Base-by-base conservation (phyloP, 179 eudicot genomes). In the Silene vulgaris region DNA sequence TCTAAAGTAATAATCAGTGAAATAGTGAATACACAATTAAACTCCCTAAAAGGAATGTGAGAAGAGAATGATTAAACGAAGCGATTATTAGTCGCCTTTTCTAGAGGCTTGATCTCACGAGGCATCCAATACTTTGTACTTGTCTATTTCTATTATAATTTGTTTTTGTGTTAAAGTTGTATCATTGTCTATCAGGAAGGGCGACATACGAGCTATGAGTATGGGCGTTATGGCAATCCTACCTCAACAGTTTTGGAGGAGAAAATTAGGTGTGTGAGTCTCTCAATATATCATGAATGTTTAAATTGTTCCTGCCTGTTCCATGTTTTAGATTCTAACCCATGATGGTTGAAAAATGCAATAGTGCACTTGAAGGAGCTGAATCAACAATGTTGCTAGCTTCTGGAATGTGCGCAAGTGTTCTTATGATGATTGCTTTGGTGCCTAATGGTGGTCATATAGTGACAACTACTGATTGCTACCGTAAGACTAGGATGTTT, bases 311-410 rank as follows among this genome's bases (percentile, higher is more conserved):
- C 59, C 45, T 79, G 43, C 52, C 19, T 4, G 61, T 75, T 28
- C 43, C 21, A 52, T 62, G 5, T 76, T 26, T 19, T 65, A 2
- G 19, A 63, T 16, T 50, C 0, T 73, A 26, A 52, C 29, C 69
- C 65, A 26, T 3, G 26, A 74, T 74, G 59, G 74, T 73, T 35
- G 76, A 56, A 57, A 50, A 74, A 40, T 70, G 17, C 6, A 52
- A 75, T 88, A 92, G 99, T 85, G 97, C 97, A n/a, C 99, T 95
- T 64, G 97, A 95, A 86, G 97, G 96, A 70, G 97, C 99, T 77
- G 97, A 95, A 86, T 90, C 99, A 71, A 95, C 99, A 40, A 50
- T 95, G 74, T 59, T 95, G 71, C 28, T 87, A 86, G 95, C 99
- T 69, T 95, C 99, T 66, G 99, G 99, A 80, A 95, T 95, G 99